These are phyloP conservation scores for Monosporascus sp. DNA, from an alignment of 2,329 filamentous ascomycete species.

Conservation along the genomic window DNA sequence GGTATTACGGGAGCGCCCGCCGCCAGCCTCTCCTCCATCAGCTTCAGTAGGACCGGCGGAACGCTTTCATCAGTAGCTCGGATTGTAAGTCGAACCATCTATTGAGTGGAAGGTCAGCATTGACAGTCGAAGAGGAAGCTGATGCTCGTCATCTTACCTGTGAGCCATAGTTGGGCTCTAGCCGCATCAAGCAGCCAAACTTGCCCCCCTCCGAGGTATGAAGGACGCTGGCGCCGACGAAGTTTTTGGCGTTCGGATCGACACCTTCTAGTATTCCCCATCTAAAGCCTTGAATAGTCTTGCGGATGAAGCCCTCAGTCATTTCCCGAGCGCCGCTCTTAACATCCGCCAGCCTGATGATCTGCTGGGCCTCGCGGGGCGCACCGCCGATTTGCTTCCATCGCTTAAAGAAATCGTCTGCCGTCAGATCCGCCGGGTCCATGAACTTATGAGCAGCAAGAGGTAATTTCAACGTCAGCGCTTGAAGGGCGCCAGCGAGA, in stretches of 20 bases:
- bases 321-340: constrained; percentile 57
- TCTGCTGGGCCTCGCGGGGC: constrained; percentile 79
- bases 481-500: constrained; percentile 87
- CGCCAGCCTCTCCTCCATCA: constrained; percentile 80
- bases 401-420: constrained; percentile 96
- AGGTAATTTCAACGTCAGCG: constrained; percentile 84
- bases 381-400: constrained; percentile 97
- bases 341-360: constrained; percentile 63
- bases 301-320: constrained; percentile 64
- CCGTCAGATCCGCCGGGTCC: constrained; percentile 79
- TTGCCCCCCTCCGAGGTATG: constrained; percentile 82
- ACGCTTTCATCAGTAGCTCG: constrained; percentile 90
- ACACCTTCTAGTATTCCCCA: constrained; percentile 84
- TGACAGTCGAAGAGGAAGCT: background rate
- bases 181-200: constrained; percentile 84
- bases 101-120: constrained; percentile 10
- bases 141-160: constrained; percentile 57
- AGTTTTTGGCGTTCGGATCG: constrained; percentile 88
- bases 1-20: constrained; percentile 39
- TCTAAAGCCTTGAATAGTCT: constrained; percentile 75
- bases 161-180: constrained; percentile 90
- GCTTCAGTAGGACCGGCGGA: constrained; percentile 70
- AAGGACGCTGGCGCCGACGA: constrained; percentile 84
- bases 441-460: constrained; percentile 93
- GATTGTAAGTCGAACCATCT: constrained; percentile 93